Evolutionary conservation across 495 filamentous ascomycete genomes (phyloP).

Genomic region (Podospora sp.): DNA sequence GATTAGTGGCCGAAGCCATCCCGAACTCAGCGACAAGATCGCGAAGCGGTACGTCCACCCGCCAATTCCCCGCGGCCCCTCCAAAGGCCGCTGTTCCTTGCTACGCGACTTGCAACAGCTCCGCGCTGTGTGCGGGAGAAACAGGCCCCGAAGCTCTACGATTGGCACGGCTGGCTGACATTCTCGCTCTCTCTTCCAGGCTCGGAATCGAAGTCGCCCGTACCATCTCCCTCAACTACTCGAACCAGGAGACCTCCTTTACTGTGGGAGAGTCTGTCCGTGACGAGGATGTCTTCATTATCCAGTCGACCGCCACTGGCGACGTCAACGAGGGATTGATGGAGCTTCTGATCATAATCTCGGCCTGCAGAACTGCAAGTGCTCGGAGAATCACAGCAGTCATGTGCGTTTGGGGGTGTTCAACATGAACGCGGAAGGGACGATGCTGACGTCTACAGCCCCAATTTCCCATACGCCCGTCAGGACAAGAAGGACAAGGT

Average conservation of each 20-base stretch:
- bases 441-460: conserved; percentile 85
- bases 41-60: conserved; percentile 73
- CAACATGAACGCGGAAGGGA: not conserved
- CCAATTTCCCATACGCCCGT: conserved; percentile 98
- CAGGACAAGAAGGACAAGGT: conserved; percentile 98
- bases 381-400: conserved; percentile 42
- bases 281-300: conserved; percentile 97
- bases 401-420: conserved; percentile 30
- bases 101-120: not conserved
- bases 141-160: not conserved
- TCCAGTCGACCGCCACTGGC: conserved; percentile 92
- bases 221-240: conserved; percentile 93
- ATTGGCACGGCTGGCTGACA: not conserved
- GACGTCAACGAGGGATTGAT: conserved; percentile 99
- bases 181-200: conserved; percentile 44
- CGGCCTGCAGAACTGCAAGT: conserved; percentile 90
- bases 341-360: conserved; percentile 99
- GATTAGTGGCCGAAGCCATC: conserved; percentile 94
- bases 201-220: conserved; percentile 95
- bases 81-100: not conserved
- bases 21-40: conserved; percentile 82
- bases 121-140: not conserved
- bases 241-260: conserved; percentile 96
- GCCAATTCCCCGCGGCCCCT: not conserved
- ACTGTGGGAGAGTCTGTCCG: conserved; percentile 96